These are phyloP conservation scores for Claviceps fusiformis DNA, from an alignment of 2,329 filamentous ascomycete species.

Conservation along the genomic window DNA sequence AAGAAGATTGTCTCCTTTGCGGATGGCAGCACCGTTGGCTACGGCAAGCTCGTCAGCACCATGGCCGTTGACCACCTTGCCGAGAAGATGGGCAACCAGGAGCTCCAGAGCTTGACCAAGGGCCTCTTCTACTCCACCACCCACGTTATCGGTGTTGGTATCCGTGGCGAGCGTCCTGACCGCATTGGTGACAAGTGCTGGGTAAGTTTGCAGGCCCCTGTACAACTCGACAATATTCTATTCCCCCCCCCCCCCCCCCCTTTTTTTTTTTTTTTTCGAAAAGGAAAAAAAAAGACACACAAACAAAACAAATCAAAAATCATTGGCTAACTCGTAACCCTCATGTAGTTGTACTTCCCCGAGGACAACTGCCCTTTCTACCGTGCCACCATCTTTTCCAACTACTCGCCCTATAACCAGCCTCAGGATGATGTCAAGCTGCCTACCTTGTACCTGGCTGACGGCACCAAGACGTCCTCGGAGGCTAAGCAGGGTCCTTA, in stretches of 20 bases:
- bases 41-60: constrained; percentile 86
- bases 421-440: constrained; percentile 72
- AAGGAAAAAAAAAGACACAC: background rate
- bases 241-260: too few species aligned
- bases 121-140: constrained; percentile 93
- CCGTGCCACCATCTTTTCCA: constrained; percentile 98
- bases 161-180: constrained; percentile 82
- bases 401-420: constrained; percentile 99
- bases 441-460: constrained; percentile 69
- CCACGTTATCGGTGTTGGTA: constrained; percentile 90
- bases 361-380: constrained; percentile 99
- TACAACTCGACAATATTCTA: too few species aligned
- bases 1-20: constrained; percentile 70
- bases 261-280: too few species aligned
- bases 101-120: constrained; percentile 73
- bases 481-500: constrained; percentile 80
- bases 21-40: constrained; percentile 79
- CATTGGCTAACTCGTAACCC: background rate
- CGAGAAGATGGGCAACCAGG: constrained; percentile 75
- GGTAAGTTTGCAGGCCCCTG: constrained; percentile 36
- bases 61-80: constrained; percentile 89
- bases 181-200: constrained; percentile 99
- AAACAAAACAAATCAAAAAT: background rate
- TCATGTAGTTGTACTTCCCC: constrained; percentile 75
- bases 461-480: constrained; percentile 66